Evolutionary conservation across 257 asterid species (phyloP).

Genomic region (Ballota nigra): DNA sequence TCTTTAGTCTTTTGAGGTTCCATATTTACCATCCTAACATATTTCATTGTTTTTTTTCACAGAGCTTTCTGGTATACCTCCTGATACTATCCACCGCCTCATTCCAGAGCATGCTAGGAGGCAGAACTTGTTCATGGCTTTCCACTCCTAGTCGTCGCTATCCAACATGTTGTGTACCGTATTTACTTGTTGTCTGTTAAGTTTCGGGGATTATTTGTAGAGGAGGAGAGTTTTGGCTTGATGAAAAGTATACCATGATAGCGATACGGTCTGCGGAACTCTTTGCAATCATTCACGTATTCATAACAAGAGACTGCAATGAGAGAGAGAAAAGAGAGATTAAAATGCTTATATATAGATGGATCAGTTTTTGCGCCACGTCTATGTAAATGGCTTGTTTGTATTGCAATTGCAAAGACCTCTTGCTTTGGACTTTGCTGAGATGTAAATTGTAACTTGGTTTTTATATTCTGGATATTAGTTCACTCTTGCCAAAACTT

Average conservation of each 20-base stretch:
- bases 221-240: slow-evolving; percentile 34
- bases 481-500: slow-evolving; percentile 1
- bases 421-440: slow-evolving; percentile 18
- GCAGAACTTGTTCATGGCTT: slow-evolving; percentile 96
- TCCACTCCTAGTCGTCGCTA: slow-evolving; percentile 49
- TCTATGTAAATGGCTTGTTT: slow-evolving; percentile 31
- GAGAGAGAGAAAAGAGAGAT: slow-evolving; percentile 4
- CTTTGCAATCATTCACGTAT: slow-evolving; percentile 9
- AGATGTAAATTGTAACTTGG: slow-evolving; percentile 35
- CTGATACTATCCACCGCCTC: slow-evolving; percentile 79
- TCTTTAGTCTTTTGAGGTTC: not conserved
- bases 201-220: slow-evolving; percentile 25
- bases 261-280: slow-evolving; percentile 18
- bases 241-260: slow-evolving; percentile 20
- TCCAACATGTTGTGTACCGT: slow-evolving; percentile 12
- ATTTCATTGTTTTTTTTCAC: slow-evolving; percentile 20
- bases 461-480: slow-evolving; percentile 14
- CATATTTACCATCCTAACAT: slow-evolving; percentile 7
- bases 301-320: slow-evolving; percentile 25
- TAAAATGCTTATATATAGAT: slow-evolving; percentile 22
- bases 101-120: slow-evolving; percentile 95
- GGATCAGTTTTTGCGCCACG: slow-evolving; percentile 25
- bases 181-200: slow-evolving; percentile 15
- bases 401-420: slow-evolving; percentile 20
- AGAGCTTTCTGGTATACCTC: slow-evolving; percentile 84